Percentiles rank a stretch among this genome's conserved stretches.
Evolutionary conservation across 306 rosid genomes (phyloP).

Genomic region (Prunus persica): Prunus_persica_NCBIv2 NC_034015.1:17817001-17817500

Average conservation of each 20-base stretch:
- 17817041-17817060: constrained; percentile 26
- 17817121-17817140: constrained; percentile 36
- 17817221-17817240: constrained; percentile 34
- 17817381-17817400: constrained; percentile 27
- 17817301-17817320: constrained; percentile 27
- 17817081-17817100: constrained; percentile 21
- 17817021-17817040: constrained; percentile 26
- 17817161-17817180: constrained; percentile 39
- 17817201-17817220: constrained; percentile 63
- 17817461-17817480: constrained; percentile 28
- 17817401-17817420: constrained; percentile 38
- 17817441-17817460: constrained; percentile 22
- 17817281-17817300: constrained; percentile 35
- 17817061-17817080: constrained; percentile 26
- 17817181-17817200: constrained; percentile 36
- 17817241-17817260: constrained; percentile 28
- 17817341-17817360: constrained; percentile 39
- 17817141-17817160: constrained; percentile 36
- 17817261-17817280: constrained; percentile 30
- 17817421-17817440: constrained; percentile 25
- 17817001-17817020: constrained; percentile 22
- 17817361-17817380: constrained; percentile 35
- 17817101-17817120: constrained; percentile 33
- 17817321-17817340: constrained; percentile 36
- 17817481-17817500: constrained; percentile 35